These are phyloP conservation scores for Flaveria ramosissima DNA, from an alignment of 129 eudicot genomes.

Conservation along the genomic window DNA sequence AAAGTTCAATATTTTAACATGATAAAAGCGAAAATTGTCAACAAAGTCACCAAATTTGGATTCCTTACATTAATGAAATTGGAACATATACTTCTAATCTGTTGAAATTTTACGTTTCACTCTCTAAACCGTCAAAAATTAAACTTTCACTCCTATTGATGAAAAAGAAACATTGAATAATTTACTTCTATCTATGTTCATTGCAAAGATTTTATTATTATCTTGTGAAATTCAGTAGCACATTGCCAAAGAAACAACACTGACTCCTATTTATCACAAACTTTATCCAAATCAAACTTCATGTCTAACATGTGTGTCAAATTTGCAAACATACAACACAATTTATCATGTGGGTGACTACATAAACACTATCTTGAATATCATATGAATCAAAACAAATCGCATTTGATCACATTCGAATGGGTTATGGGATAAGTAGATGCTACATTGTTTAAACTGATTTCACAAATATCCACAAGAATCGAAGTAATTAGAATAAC, in stretches of 20 bases:
- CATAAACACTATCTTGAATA: conserved; percentile 20
- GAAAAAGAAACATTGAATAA: too few relatives aligned
- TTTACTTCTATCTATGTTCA: too few relatives aligned
- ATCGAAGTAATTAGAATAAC: conserved; percentile 1
- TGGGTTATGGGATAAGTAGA: conserved; percentile 19
- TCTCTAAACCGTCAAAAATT: too few relatives aligned
- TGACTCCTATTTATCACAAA: conserved; percentile 1
- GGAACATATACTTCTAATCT: too few relatives aligned
- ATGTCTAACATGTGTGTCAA: conserved; percentile 12
- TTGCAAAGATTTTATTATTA: not conserved
- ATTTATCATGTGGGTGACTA: not conserved
- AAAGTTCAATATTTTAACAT: too few relatives aligned
- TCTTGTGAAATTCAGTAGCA: not conserved
- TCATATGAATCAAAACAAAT: conserved; percentile 2
- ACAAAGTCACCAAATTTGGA: too few relatives aligned
- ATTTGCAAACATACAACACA: not conserved
- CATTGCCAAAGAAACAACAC: not conserved
- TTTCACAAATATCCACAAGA: conserved; percentile 14
- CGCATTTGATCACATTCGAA: conserved; percentile 6
- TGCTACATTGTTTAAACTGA: not conserved
- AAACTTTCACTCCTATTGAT: too few relatives aligned
- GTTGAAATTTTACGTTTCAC: too few relatives aligned
- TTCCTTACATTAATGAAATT: too few relatives aligned
- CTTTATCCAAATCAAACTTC: conserved; percentile 16
- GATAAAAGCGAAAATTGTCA: too few relatives aligned